Evolutionary conservation across 495 filamentous ascomycete species (phyloP).

Genomic region (Hapsidospora chrysogenum): DNA sequence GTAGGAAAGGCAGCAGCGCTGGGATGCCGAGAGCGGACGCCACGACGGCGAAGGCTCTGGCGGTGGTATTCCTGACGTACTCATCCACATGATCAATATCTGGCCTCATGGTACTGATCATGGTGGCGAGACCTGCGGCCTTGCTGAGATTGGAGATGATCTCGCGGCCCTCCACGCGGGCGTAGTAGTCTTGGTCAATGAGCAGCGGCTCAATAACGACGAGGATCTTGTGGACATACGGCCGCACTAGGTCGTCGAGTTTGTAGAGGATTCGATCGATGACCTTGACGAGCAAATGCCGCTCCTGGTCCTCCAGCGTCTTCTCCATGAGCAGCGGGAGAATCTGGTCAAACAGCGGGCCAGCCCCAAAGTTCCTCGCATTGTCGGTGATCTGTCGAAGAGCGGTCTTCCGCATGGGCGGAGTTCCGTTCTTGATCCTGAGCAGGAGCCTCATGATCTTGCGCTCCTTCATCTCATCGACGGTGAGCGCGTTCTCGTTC

Average conservation of each 20-base stretch:
- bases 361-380: conserved; percentile 90
- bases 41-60: conserved; percentile 92
- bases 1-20: conserved; percentile 82
- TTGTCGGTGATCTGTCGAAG: conserved; percentile 96
- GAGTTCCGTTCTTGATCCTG: conserved; percentile 99
- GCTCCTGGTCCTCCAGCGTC: conserved; percentile 94
- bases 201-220: conserved; percentile 98
- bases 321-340: conserved; percentile 97
- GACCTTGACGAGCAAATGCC: conserved; percentile 96
- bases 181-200: conserved; percentile 99
- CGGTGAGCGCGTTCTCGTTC: conserved; percentile 82
- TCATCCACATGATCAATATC: conserved; percentile 98
- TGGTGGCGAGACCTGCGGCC: conserved; percentile 91
- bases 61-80: conserved; percentile 98
- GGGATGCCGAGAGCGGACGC: conserved; percentile 94
- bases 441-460: conserved; percentile 96
- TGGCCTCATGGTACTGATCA: conserved; percentile 98
- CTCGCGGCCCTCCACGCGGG: conserved; percentile 92
- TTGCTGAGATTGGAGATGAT: conserved; percentile 97
- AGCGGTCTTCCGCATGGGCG: conserved; percentile 98
- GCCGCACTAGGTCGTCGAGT: conserved; percentile 89
- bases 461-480: conserved; percentile 91
- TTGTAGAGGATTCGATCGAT: conserved; percentile 98
- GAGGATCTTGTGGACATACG: conserved; percentile 94
- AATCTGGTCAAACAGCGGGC: conserved; percentile 93